These are phyloP conservation scores for Themeda triandra DNA, from an alignment of 176 grass and related monocot genomes.

Conservation along the genomic window DNA sequence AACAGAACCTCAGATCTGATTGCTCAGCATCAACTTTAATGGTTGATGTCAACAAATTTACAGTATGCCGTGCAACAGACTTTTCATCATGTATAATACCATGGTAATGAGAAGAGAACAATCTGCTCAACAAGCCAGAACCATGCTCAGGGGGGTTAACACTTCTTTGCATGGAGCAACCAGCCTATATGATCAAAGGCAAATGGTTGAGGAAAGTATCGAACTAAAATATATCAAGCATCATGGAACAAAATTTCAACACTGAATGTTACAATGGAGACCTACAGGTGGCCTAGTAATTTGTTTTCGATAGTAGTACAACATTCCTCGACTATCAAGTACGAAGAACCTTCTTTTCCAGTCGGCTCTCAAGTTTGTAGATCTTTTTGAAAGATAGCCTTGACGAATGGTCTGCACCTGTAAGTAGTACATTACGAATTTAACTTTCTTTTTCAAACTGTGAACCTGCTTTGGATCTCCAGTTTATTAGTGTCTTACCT, in stretches of 20 bases:
- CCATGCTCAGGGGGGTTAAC: conserved; percentile 67
- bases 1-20: conserved; percentile 94
- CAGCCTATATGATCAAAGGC: conserved; percentile 53
- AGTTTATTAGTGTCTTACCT: conserved; percentile 49
- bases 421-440: conserved; percentile 21
- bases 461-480: background rate
- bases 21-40: conserved; percentile 94
- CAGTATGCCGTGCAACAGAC: conserved; percentile 92
- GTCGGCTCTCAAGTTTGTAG: conserved; percentile 91
- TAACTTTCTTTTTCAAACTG: conserved; percentile 6
- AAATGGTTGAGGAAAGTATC: conserved; percentile 30
- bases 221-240: conserved; percentile 14
- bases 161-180: conserved; percentile 55
- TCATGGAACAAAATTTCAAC: conserved; percentile 22
- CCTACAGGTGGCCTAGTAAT: conserved; percentile 82
- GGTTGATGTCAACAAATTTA: conserved; percentile 93
- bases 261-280: conserved; percentile 15
- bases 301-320: conserved; percentile 98
- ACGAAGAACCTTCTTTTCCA: conserved; percentile 99
- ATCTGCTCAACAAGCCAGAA: conserved; percentile 91
- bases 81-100: conserved; percentile 86
- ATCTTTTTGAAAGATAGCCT: conserved; percentile 96
- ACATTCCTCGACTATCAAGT: conserved; percentile 96
- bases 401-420: conserved; percentile 97
- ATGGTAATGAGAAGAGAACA: conserved; percentile 99